Evolutionary conservation across 768 basidiomycete species (phyloP).

Genomic region (Mrakia blollopis): DNA sequence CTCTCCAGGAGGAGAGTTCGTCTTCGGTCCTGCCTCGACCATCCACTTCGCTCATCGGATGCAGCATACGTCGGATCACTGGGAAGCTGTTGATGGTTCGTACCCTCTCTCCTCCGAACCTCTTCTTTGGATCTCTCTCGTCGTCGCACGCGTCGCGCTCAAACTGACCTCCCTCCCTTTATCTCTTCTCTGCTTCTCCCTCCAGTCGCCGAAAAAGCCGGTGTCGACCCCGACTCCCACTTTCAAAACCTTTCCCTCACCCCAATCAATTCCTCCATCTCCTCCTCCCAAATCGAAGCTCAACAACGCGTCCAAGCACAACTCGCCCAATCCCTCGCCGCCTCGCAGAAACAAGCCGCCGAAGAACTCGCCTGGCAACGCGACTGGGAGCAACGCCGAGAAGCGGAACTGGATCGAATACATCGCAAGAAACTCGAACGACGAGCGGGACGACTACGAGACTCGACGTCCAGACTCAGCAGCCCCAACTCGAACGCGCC

Average conservation of each 20-base stretch:
- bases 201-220: constrained; percentile 38
- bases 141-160: too few species aligned
- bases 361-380: constrained; percentile 9
- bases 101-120: too few species aligned
- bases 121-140: too few species aligned
- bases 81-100: constrained; percentile 43
- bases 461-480: neutral
- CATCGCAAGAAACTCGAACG: constrained; percentile 12
- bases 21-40: constrained; percentile 40
- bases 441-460: constrained; percentile 15
- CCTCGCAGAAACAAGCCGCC: neutral
- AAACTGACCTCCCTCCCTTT: too few species aligned
- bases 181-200: too few species aligned
- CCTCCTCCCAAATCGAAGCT: too few species aligned
- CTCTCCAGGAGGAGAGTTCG: constrained; percentile 41
- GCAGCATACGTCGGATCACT: constrained; percentile 44
- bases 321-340: neutral
- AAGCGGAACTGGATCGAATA: constrained; percentile 27
- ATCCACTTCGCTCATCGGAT: constrained; percentile 45
- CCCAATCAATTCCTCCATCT: too few species aligned
- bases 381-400: constrained; percentile 24
- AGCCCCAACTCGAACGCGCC: neutral
- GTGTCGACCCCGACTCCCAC: constrained; percentile 31
- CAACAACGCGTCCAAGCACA: neutral
- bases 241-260: constrained; percentile 4